Conservation (phyloP, 148 eudicot genomes). For the Tetragonia tetragonoides region DNA sequence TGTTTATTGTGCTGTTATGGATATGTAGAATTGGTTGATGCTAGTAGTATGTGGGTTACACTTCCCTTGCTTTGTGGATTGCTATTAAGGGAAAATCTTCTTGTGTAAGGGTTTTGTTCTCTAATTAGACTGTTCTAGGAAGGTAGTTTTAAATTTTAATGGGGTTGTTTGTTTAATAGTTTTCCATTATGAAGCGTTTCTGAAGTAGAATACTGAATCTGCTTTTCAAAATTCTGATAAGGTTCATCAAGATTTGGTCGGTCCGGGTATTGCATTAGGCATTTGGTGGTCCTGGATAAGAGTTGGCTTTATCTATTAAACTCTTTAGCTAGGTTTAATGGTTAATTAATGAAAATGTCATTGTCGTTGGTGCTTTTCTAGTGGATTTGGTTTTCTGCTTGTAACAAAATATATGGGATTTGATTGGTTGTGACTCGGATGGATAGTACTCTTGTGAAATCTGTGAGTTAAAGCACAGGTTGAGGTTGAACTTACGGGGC, state of each 20-base stretch:
- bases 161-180: slow-evolving; percentile 7
- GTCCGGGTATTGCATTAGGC: slow-evolving; percentile 23
- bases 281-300: slow-evolving; percentile 41
- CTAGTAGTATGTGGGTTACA: neutral
- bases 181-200: neutral
- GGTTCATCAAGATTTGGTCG: slow-evolving; percentile 40
- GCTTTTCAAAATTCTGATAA: slow-evolving; percentile 25
- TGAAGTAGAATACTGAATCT: slow-evolving; percentile 21
- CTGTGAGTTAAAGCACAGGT: slow-evolving; percentile 54
- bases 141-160: neutral
- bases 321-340: neutral
- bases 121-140: neutral
- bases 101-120: neutral
- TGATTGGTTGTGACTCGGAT: slow-evolving; percentile 28
- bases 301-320: slow-evolving; percentile 20
- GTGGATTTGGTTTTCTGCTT: slow-evolving; percentile 18
- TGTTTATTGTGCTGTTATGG: neutral
- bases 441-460: slow-evolving; percentile 37
- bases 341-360: slow-evolving; percentile 13
- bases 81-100: neutral
- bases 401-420: slow-evolving; percentile 21
- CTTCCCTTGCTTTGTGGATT: neutral
- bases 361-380: slow-evolving; percentile 11
- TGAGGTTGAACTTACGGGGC: slow-evolving; percentile 41
- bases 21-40: neutral